Base-by-base conservation (phyloP, 2,329 filamentous ascomycete genomes). In the Sordariomycetes sp. region DNA sequence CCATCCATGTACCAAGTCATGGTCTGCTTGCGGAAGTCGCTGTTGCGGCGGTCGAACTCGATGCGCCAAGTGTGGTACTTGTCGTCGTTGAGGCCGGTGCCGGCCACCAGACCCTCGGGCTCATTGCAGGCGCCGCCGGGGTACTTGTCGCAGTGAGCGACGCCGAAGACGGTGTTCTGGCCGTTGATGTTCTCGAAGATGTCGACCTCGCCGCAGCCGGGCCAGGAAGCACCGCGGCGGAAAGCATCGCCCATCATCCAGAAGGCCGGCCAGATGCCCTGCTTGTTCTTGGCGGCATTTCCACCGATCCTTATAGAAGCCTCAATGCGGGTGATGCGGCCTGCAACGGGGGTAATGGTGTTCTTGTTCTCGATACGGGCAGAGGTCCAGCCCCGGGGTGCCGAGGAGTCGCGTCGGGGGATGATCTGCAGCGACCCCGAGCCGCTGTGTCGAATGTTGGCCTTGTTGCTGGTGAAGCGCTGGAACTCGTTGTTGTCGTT, bases 201-300 rank as follows among this genome's bases (percentile, higher is more conserved):
- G 47, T 76, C 72, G 32, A 76, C 55, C 58, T 76, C 72, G 39
- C 72, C 72, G 38, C 66, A 68, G 8, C 39, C 34, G 1, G 72
- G 72, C 72, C 72, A 76, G 11, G 44, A 23, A 1, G 57, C 26
- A 8, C 68, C 68, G 29, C 62, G 54, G 18, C 66, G 63, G 35
- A 68, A 55, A 9, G 61, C 49, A 32, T 72, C 59, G 26, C 72
- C 70, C 12, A 75, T 57, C 39, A 73, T 56, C 71, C 70, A 76
- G 45, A 75, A 75, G 1, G 72, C 72, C 1, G 72, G 70, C 72
- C 71, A 76, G 32, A 75, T 57, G 5, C 72, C 72, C 42, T 72
- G 59, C 50, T 72, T 69, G 28, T 49, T 47, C 3, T 57, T 55
- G 27, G 47, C 45, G 2, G 49, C 27, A 48, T 63, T 63, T 38